Base-by-base conservation (phyloP, 2,329 filamentous ascomycete species). In the Chrysoporthe cubensis region DNA sequence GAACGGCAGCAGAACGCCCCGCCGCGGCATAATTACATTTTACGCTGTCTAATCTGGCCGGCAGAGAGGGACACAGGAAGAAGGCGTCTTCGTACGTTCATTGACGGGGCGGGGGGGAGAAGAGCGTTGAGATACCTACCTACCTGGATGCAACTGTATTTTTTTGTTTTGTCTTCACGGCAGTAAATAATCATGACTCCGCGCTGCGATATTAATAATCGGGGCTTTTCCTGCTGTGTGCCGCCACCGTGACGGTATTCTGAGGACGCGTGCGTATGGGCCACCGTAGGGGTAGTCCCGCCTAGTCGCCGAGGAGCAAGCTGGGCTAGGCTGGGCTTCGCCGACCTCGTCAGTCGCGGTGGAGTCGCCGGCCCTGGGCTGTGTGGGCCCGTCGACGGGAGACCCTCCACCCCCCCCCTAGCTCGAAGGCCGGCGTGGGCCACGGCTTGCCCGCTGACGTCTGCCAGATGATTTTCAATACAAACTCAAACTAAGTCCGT, bases 91-190 rank as follows among this genome's bases (percentile, higher is more conserved):
- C 43, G 46, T 13, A 56, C 3, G 34, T 34, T 34, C 37, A 16
- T 21, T 44, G 64, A 59, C 16, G 59, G 7, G 54, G 32, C 32
- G 14, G 48, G 21, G 21, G n/a, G 11, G 40, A 43, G 34, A 59
- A 48, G 52, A 64, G 54, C 57, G 62, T 52, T 64, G 62, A 65
- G 68, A 67, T 68, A 70, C 59, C 65, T 60, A 70, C 59, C 65
- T 60, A 65, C 54, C 61, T 61, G 34, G 46, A 40, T 60, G 65
- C 64, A 61, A 44, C 44, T 66, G 60, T n/a, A 46, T 46, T 66
- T 46, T 66, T 46, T 57, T 46, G 64, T 46, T 66, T 46, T 57
- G 11, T 59, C n/a, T 48, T 57, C 26, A 40, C 9, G 34, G 6
- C 34, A 18, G 18, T 18, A 9, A 59, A 58, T 65, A 54, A 65